Conservation (phyloP, 768 basidiomycete genomes). For the Amyloporia xantha region DNA sequence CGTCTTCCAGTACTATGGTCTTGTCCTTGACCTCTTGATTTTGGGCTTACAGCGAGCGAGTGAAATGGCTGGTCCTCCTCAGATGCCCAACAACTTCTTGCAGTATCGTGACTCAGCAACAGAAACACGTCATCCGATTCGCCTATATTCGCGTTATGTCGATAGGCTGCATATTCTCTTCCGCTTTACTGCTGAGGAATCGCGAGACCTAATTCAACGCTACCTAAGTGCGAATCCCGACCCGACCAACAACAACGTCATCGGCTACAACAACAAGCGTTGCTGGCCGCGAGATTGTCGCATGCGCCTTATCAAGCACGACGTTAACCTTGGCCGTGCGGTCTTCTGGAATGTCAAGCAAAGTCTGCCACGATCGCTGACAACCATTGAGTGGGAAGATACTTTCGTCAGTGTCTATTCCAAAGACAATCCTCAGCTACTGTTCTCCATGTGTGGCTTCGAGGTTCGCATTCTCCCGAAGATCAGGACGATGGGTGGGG, state of each 20-base stretch:
- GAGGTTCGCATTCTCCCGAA: slow-evolving; percentile 97
- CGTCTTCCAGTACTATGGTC: slow-evolving; percentile 98
- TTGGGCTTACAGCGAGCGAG: slow-evolving; percentile 96
- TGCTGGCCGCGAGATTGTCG: slow-evolving; percentile 99
- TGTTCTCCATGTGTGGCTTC: slow-evolving; percentile 99
- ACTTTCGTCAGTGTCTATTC: slow-evolving; percentile 97
- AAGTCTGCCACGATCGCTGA: slow-evolving; percentile 88
- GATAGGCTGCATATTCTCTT: slow-evolving; percentile 94
- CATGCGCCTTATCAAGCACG: slow-evolving; percentile 98
- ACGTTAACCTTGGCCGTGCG: slow-evolving; percentile 95
- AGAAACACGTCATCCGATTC: slow-evolving; percentile 96
- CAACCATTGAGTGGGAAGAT: slow-evolving; percentile 99
- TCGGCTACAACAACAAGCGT: slow-evolving; percentile 98
- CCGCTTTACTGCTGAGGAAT: slow-evolving; percentile 96
- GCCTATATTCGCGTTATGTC: slow-evolving; percentile 94
- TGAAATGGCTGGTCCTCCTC: slow-evolving; percentile 98
- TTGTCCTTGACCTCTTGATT: slow-evolving; percentile 91
- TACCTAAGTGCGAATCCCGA: slow-evolving; percentile 97
- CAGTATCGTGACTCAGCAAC: slow-evolving; percentile 94
- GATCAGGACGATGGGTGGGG: slow-evolving; percentile 90
- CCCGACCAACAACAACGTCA: slow-evolving; percentile 98
- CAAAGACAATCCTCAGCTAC: slow-evolving; percentile 92
- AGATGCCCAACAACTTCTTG: slow-evolving; percentile 96
- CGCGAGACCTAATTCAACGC: slow-evolving; percentile 94
- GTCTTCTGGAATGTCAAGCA: slow-evolving; percentile 99